Evolutionary conservation across 164 flowering plant species (phyloP).

Genomic region (Sextonia rubra): DNA sequence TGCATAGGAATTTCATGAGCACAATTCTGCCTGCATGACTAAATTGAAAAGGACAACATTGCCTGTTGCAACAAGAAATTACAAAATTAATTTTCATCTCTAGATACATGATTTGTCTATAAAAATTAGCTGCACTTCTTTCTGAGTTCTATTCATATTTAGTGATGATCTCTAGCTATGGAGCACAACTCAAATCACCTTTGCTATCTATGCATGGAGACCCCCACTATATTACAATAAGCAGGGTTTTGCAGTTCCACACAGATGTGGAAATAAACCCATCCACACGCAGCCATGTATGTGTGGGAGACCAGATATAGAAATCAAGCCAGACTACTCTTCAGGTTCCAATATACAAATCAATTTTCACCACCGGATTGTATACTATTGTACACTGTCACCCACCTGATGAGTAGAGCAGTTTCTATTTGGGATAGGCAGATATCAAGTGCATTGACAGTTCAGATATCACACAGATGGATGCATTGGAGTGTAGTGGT

Average conservation of each 20-base stretch:
- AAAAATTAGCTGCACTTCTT: too few relatives aligned
- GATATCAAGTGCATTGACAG: background rate
- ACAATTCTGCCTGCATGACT: constrained; percentile 13
- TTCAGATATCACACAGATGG: too few relatives aligned
- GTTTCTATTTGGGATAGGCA: background rate
- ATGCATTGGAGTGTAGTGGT: too few relatives aligned
- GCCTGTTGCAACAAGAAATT: constrained; percentile 37
- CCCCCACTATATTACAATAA: background rate
- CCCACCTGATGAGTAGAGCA: background rate
- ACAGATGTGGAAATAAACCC: background rate
- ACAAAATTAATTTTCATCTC: too few relatives aligned
- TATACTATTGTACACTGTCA: background rate
- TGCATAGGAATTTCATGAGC: too few relatives aligned
- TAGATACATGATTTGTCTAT: too few relatives aligned
- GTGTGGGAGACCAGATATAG: background rate
- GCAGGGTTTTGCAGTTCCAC: background rate
- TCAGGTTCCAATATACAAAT: background rate
- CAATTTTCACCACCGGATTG: background rate
- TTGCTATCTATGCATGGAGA: background rate
- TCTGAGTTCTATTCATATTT: too few relatives aligned
- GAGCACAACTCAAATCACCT: background rate
- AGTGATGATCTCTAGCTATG: background rate
- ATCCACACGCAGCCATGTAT: background rate
- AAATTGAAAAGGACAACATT: constrained; percentile 63
- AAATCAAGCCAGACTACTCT: background rate